Evolutionary conservation across 768 basidiomycete species (phyloP), one percentile per base, ranked within the genome.

Genomic region (Lentinula edodes): DNA sequence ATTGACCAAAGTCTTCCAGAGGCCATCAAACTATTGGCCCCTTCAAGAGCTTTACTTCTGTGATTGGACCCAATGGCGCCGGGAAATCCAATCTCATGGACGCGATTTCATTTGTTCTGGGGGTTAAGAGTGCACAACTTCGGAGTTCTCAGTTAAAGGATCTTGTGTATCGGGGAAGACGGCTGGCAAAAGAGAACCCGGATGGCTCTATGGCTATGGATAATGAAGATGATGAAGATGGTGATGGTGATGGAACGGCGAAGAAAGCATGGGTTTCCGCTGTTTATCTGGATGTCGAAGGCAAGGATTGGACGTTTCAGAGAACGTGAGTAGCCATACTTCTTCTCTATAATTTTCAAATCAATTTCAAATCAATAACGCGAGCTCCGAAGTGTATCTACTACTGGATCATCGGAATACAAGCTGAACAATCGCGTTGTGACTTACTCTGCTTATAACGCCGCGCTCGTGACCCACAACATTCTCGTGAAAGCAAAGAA

Each of bases 61-160:
- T 98, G 59, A 98, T 99, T 67, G 97, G 97, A 20, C 96, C 97
- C 39, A 98, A 99, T 88, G 96, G 97, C 61, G 94, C 96, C 0
- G 97, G 97, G 62, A 98, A 99, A 72, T 96, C 94, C 9, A 99
- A 99, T 72, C 85, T 98, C 60, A 98, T 98, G 97, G 97, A 99
- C 71, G 97, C 97, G 56, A 98, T 99, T 66, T 98, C 97, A 3
- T 98, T 99, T 71, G 97, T 98, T 8, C 87, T 99, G 6, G 97
- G 97, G 35, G 90, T 98, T 34, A 94, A 95, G 78, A 95, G 92
- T 63, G 90, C 88, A 2, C 93, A 97, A 65, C 81, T 99, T 38
- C 84, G 96, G 51, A 94, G 91, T 70, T 93, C 92, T 50, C 95
- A 98, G 67, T 79, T 98, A 28, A 95, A 93, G 69, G 97, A 98